Conservation (phyloP, 805 yeast genomes). For the Saturnispora dispora region DNA sequence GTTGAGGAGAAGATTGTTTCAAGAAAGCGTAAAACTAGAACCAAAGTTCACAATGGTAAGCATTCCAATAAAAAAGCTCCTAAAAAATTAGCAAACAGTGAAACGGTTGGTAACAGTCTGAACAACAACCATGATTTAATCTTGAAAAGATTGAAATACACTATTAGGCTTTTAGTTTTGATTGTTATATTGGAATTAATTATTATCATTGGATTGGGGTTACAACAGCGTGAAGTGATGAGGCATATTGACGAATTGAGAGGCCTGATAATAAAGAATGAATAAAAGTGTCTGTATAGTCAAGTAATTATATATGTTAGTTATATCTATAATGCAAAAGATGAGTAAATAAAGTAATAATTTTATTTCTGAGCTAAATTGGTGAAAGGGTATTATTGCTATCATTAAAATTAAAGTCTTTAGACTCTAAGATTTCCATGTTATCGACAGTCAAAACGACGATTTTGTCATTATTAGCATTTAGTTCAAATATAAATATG, state of each 20-base stretch:
- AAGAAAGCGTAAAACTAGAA: background rate
- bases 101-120: background rate
- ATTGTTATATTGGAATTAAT: background rate
- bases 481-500: slow-evolving; percentile 56
- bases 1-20: background rate
- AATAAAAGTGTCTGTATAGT: background rate
- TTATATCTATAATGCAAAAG: background rate
- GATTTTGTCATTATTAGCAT: slow-evolving; percentile 43
- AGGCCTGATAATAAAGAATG: background rate
- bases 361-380: background rate
- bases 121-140: background rate
- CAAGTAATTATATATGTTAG: background rate
- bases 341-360: background rate
- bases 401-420: slow-evolving; percentile 15
- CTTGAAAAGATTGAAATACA: background rate
- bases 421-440: slow-evolving; percentile 47
- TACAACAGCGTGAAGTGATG: background rate
- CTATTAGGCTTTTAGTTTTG: background rate
- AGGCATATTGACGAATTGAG: background rate
- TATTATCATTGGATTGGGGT: background rate
- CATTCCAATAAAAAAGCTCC: background rate
- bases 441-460: slow-evolving; percentile 60
- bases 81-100: background rate
- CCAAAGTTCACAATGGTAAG: background rate
- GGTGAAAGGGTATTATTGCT: slow-evolving; percentile 4